Conservation (phyloP, 257 asterid species). For the Rhazya stricta region DNA sequence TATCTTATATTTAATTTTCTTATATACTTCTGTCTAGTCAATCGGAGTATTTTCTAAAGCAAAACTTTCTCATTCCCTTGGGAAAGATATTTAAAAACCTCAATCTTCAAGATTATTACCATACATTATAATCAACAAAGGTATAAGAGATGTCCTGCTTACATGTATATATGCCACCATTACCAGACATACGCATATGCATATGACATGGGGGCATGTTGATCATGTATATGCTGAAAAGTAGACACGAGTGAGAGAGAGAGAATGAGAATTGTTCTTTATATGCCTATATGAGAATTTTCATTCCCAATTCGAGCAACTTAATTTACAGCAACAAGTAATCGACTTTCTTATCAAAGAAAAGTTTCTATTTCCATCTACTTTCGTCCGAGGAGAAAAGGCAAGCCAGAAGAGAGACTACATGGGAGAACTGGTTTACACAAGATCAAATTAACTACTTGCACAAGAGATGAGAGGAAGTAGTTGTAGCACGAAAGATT, state of each 20-base stretch:
- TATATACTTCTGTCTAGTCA: too few relatives aligned
- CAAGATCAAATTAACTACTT: not conserved
- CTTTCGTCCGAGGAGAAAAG: constrained; percentile 23
- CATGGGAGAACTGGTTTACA: not conserved
- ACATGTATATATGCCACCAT: constrained; percentile 1
- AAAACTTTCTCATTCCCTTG: too few relatives aligned
- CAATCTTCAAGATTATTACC: not conserved
- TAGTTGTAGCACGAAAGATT: constrained; percentile 30
- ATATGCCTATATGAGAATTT: constrained; percentile 44
- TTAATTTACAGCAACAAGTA: constrained; percentile 39
- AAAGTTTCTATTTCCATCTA: constrained; percentile 28
- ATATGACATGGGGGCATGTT: constrained; percentile 20
- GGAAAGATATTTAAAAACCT: too few relatives aligned
- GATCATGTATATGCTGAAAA: constrained; percentile 11
- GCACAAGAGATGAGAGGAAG: constrained; percentile 21
- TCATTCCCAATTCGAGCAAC: constrained; percentile 85
- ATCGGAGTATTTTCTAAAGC: too few relatives aligned
- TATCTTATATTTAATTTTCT: too few relatives aligned
- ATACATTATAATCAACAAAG: too few relatives aligned
- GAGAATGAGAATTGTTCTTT: constrained; percentile 48
- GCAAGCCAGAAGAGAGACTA: not conserved
- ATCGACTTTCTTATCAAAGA: constrained; percentile 18
- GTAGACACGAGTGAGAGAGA: constrained; percentile 19
- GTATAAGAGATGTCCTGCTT: not conserved
- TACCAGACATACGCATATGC: constrained; percentile 19